Evolutionary conservation across 2,329 filamentous ascomycete genomes (phyloP), one percentile per base, ranked within the genome.

Genomic region (Ophiostoma triangulosporum): DNA sequence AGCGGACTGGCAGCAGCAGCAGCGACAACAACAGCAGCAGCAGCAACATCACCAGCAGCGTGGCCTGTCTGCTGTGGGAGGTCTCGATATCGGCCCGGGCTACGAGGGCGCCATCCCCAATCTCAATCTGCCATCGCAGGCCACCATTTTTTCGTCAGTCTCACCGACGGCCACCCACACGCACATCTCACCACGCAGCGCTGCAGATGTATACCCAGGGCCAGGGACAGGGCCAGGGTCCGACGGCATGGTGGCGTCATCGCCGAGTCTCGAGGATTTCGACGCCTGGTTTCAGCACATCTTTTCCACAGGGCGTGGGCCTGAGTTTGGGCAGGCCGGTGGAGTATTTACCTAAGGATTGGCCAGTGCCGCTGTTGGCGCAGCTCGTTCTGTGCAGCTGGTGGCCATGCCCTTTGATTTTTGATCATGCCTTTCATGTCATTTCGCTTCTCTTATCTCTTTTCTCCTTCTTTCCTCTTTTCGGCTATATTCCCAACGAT

Each of bases 231-330:
- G 40, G 8, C 22, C 12, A 5, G 20, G 49, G 14, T 17, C 35
- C 4, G 53, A 50, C 17, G 27, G 22, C 32, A 46, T 40, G 35
- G 22, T 35, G 24, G 26, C 48, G 8, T 35, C 49, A 17, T 49
- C 53, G 3, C 51, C 52, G 4, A 53, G 45, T 3, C 29, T 57
- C 6, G 58, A 58, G n/a, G 58, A 60, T 35, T 60, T 60, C 53
- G 57, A 60, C 17, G 57, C 56, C 5, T 60, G 58, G 58, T 60
- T 58, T 48, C 57, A 60, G 46, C 52, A 56, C 33, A 56, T 58
- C 6, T 58, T 60, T 35, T 38, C 56, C 11, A 52, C 53, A 1
- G 50, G 53, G 5, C 17, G 40, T 12, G 53, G 26, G 8, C 17
- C 56, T 7, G 31, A 51, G 0, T 57, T 58, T 43, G 53, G 45